Base-by-base conservation (phyloP, 2,329 filamentous ascomycete species). In the Pyrenophora teres region DNA sequence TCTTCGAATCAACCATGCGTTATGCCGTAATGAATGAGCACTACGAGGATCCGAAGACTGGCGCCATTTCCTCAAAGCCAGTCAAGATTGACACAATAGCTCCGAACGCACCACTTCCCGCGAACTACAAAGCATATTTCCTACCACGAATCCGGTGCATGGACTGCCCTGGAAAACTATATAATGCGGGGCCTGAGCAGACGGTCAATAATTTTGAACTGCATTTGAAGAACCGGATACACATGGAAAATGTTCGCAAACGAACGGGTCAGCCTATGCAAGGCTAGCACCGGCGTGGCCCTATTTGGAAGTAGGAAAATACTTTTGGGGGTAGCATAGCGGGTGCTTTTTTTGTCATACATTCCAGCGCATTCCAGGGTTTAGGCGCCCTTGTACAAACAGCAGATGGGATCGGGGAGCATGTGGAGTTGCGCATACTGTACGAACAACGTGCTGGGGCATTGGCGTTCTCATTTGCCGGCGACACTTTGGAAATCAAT, bases 111-210 rank as follows among this genome's bases (percentile, higher is more conserved):
- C 78, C 80, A 13, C 76, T 82, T 7, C 87, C 82, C 46, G 78
- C 81, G 54, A 83, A 88, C 56, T 79, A 90, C 55, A 89, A 88
- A 65, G 90, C 88, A 63, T 89, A 89, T 75, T 97, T 88, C 75
- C 80, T 96, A 42, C 94, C 94, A 7, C 83, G 94, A 43, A 97
- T 99, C 58, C 83, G 90, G 52, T 99, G 94, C 72, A 84, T 88
- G 40, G 94, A 99, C 73, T 97, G 94, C 71, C 90, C 91, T 0
- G 91, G 90, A 25, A 97, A 97, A 74, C 79, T 96, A 9, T 99
- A 99, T 74, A 96, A 92, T 0, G 90, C 92, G 0, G 90, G 92
- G 0, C 91, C 92, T 0, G 90, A 88, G 19, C 88, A 83, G 71
- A 92, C 91, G 2, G 89, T 93, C 4, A 87, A 87, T 39, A 96